These are phyloP conservation scores for Beauveria sp. DNA, from an alignment of 2,329 filamentous ascomycete species.

Conservation along the genomic window DNA sequence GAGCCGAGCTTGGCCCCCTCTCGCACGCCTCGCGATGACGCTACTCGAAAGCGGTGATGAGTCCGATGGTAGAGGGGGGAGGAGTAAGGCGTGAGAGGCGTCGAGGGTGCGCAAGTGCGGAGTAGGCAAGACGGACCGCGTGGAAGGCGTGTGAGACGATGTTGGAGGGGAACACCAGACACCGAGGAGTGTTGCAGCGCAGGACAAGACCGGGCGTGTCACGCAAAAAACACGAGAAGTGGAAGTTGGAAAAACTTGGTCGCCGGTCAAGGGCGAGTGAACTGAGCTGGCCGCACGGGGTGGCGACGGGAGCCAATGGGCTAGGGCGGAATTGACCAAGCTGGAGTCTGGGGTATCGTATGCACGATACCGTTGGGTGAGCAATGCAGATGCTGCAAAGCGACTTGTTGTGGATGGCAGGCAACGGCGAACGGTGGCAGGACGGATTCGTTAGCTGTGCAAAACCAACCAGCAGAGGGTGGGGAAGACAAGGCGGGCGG, in stretches of 20 bases:
- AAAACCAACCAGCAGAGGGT: not conserved
- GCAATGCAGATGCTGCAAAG: not conserved
- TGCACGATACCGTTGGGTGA: not conserved
- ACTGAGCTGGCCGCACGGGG: not conserved
- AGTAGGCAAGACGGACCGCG: constrained; percentile 1
- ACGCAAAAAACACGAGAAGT: not conserved
- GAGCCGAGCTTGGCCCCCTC: constrained; percentile 6
- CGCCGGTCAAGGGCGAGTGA: not conserved
- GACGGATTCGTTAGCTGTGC: not conserved
- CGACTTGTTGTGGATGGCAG: not conserved
- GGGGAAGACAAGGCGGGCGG: not conserved
- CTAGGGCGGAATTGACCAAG: not conserved
- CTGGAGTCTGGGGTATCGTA: not conserved
- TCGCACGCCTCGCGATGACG: constrained; percentile 1
- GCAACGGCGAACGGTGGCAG: not conserved
- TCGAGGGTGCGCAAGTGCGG: constrained; percentile 4
- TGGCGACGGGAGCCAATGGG: not conserved
- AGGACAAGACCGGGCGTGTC: constrained; percentile 3
- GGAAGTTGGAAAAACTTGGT: not conserved
- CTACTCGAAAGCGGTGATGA: constrained; percentile 10
- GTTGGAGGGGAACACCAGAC: not conserved
- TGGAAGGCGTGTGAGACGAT: not conserved
- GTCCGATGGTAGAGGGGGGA: not conserved
- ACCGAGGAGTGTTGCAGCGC: not conserved
- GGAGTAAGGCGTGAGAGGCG: not conserved